Evolutionary conservation across 225 moss, liverwort and hornwort species (phyloP).

Genomic region (Sphagnum tenellum): DNA sequence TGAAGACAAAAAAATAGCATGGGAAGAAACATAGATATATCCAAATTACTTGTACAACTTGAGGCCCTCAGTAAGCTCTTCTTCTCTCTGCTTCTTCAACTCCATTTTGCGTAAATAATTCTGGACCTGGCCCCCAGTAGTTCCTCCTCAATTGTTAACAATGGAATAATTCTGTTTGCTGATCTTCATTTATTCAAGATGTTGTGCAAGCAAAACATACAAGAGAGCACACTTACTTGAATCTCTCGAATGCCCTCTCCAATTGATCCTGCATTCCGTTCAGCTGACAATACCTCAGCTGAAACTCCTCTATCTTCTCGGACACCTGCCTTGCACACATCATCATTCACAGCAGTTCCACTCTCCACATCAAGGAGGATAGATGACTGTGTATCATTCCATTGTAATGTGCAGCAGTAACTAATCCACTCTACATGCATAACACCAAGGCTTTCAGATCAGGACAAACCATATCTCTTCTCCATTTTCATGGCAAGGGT

Average conservation of each 20-base stretch:
- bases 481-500: conserved; percentile 70
- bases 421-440: too few relatives aligned
- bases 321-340: conserved; percentile 21
- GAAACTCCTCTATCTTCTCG: conserved; percentile 65
- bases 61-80: conserved; percentile 54
- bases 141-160: neutral
- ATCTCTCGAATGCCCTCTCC: conserved; percentile 87
- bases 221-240: conserved; percentile 25
- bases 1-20: too few relatives aligned
- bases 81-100: conserved; percentile 64
- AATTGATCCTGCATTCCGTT: conserved; percentile 71
- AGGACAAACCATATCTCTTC: conserved; percentile 63
- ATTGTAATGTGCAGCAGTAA: too few relatives aligned
- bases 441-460: too few relatives aligned
- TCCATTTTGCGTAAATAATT: conserved; percentile 92
- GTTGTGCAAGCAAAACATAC: too few relatives aligned
- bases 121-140: conserved; percentile 31
- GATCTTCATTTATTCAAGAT: too few relatives aligned
- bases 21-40: too few relatives aligned
- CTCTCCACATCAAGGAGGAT: too few relatives aligned
- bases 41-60: conserved; percentile 55
- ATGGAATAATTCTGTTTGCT: too few relatives aligned
- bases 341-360: too few relatives aligned
- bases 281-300: conserved; percentile 60
- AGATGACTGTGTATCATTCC: too few relatives aligned